Evolutionary conservation across 2,329 filamentous ascomycete genomes (phyloP).

Genomic region (Colletotrichum sp.): DNA sequence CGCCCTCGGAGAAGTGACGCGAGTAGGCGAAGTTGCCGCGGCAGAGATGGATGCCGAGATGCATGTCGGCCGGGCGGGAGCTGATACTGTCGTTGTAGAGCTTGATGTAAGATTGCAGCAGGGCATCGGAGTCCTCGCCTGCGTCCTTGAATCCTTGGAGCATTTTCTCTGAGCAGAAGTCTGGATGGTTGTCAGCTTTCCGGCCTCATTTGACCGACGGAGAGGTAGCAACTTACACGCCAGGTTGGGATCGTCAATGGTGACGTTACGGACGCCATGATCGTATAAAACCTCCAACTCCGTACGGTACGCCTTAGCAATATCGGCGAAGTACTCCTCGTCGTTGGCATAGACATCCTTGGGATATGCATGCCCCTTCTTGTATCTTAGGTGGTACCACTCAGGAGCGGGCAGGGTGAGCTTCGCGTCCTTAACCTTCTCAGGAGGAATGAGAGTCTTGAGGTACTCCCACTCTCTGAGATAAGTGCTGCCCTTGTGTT

Average conservation of each 20-base stretch:
- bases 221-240: too few species aligned
- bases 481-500: constrained; percentile 48
- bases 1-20: constrained; percentile 68
- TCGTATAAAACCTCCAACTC: constrained; percentile 61
- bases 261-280: constrained; percentile 60
- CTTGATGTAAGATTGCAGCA: constrained; percentile 73
- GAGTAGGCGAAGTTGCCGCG: constrained; percentile 66
- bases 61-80: constrained; percentile 67
- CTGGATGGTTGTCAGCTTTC: neutral
- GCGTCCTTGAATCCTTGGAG: constrained; percentile 20
- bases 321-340: constrained; percentile 61
- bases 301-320: constrained; percentile 59
- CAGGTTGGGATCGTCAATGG: constrained; percentile 69
- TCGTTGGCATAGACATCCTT: constrained; percentile 61
- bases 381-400: constrained; percentile 69
- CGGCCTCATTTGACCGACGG: too few species aligned
- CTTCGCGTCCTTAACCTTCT: constrained; percentile 68
- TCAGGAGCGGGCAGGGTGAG: constrained; percentile 66
- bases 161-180: constrained; percentile 70
- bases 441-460: constrained; percentile 56
- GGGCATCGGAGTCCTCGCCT: constrained; percentile 45
- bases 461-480: constrained; percentile 47
- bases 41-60: constrained; percentile 74
- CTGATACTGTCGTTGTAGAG: constrained; percentile 75
- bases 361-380: constrained; percentile 61